These are phyloP conservation scores for Fraxinus excelsior DNA, from an alignment of 257 asterid species.

Conservation along the genomic window DNA sequence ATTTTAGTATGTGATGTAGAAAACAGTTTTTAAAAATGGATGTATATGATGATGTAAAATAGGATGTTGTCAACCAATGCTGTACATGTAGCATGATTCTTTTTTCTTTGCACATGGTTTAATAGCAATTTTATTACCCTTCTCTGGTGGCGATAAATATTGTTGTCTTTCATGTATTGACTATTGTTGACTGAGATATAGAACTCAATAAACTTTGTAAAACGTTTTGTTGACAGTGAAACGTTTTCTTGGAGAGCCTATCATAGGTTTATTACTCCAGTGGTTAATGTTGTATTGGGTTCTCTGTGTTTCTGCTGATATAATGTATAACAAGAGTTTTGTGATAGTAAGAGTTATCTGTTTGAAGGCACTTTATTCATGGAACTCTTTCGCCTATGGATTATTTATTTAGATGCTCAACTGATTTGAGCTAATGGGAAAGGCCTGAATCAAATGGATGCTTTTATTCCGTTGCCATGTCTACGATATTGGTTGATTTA, in stretches of 20 bases:
- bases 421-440: not conserved
- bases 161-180: not conserved
- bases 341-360: not conserved
- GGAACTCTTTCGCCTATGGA: not conserved
- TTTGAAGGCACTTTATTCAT: not conserved
- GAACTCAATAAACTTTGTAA: not conserved
- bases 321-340: not conserved
- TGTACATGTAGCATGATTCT: too few species aligned
- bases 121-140: not conserved
- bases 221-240: too few species aligned
- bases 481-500: not conserved
- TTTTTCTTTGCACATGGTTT: not conserved
- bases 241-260: not conserved
- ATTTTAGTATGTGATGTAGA: too few species aligned
- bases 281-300: not conserved
- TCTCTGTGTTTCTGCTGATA: not conserved
- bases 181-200: not conserved
- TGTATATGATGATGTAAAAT: too few species aligned
- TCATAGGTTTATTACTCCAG: not conserved
- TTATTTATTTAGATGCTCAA: not conserved
- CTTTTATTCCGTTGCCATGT: not conserved
- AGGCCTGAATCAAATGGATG: not conserved
- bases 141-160: not conserved
- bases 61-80: too few species aligned
- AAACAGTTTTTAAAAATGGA: too few species aligned